Evolutionary conservation across 1,284 basidiomycete genomes (phyloP).

Genomic region (Kwoniella shivajii): DNA sequence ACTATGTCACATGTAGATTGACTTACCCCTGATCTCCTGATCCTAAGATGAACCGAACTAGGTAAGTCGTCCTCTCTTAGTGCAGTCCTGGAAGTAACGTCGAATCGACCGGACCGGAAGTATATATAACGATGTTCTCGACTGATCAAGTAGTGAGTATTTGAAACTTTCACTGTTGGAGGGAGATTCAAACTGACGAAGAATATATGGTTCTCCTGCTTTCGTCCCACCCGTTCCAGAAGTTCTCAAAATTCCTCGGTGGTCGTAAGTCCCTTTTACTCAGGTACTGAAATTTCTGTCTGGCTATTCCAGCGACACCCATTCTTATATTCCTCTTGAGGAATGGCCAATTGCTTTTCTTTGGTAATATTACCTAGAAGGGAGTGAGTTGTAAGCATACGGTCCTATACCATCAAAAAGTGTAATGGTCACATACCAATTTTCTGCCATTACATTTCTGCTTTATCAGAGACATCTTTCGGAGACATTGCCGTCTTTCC

Average conservation of each 20-base stretch:
- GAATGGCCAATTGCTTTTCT: neutral
- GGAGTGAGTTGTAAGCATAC: no score
- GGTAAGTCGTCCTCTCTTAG: no score
- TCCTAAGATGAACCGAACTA: no score
- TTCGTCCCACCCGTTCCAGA: neutral
- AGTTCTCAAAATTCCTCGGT: neutral
- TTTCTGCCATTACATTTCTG: no score
- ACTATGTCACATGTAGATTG: no score
- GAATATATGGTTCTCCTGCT: slow-evolving; percentile 1
- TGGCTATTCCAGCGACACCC: neutral
- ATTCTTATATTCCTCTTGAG: neutral
- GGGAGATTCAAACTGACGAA: neutral
- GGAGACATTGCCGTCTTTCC: neutral
- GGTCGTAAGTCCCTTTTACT: neutral
- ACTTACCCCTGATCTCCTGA: no score
- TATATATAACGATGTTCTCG: neutral
- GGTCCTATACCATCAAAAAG: no score
- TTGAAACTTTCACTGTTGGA: neutral
- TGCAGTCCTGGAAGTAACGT: no score
- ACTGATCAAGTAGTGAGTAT: neutral
- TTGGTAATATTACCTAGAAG: neutral
- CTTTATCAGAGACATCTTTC: no score
- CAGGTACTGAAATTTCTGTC: neutral
- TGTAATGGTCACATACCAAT: no score
- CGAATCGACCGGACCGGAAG: neutral